Conservation (phyloP, 805 yeast genomes). For the Candida nemodendra region DNA sequence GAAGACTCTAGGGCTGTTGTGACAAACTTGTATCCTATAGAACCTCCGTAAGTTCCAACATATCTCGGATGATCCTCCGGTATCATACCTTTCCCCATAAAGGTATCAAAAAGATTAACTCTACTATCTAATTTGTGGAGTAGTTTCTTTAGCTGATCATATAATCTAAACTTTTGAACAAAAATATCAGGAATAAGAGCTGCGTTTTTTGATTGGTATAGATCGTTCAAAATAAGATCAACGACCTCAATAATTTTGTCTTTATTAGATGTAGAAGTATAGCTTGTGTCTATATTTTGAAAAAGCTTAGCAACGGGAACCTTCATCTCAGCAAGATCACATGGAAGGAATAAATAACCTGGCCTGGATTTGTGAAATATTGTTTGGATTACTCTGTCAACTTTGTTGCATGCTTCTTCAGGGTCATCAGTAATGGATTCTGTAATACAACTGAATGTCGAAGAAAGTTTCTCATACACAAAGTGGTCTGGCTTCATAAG, state of each 20-base stretch:
- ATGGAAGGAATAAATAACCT: constrained; percentile 78
- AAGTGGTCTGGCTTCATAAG: constrained; percentile 61
- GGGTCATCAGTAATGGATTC: constrained; percentile 47
- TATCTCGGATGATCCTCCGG: constrained; percentile 41
- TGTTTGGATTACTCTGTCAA: constrained; percentile 64
- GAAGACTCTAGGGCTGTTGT: constrained; percentile 44
- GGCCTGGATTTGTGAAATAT: constrained; percentile 67
- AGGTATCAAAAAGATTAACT: constrained; percentile 40
- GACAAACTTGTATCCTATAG: constrained; percentile 29
- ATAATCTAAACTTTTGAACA: constrained; percentile 37
- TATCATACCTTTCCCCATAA: constrained; percentile 39
- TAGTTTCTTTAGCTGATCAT: constrained; percentile 29
- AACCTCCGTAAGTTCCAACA: constrained; percentile 45
- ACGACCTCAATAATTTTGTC: constrained; percentile 24
- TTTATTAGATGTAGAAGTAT: constrained; percentile 18
- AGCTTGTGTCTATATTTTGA: constrained; percentile 26
- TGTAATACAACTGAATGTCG: constrained; percentile 51
- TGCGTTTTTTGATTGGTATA: constrained; percentile 40
- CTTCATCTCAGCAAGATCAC: constrained; percentile 60
- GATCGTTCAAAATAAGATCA: constrained; percentile 31
- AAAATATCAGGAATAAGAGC: constrained; percentile 44
- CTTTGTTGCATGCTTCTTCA: constrained; percentile 51
- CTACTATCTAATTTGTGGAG: constrained; percentile 32
- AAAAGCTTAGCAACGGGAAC: constrained; percentile 39
- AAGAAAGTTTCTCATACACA: constrained; percentile 62